These are phyloP conservation scores for Solanum chacoense DNA, from an alignment of 305 asterid genomes.

Conservation along the genomic window DNA sequence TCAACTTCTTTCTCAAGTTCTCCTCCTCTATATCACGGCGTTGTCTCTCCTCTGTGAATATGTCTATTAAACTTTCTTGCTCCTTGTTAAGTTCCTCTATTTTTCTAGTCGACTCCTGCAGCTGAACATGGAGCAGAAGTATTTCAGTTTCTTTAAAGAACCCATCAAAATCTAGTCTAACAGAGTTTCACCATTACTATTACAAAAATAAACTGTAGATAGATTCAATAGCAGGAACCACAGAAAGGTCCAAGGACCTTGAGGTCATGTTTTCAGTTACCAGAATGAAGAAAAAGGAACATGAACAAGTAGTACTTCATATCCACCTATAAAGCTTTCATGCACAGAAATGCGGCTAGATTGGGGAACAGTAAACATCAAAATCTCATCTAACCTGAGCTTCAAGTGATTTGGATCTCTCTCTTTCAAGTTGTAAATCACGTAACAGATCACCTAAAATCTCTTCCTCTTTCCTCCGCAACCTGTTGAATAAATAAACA, in stretches of 20 bases:
- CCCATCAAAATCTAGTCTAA: not conserved
- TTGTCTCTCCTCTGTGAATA: constrained; percentile 86
- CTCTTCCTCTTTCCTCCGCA: constrained; percentile 57
- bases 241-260: not conserved
- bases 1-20: constrained; percentile 48
- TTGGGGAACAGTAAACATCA: not conserved
- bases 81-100: constrained; percentile 53
- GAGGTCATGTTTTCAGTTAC: not conserved
- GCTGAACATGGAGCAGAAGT: constrained; percentile 27
- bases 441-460: constrained; percentile 62
- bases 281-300: not conserved
- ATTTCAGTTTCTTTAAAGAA: not conserved
- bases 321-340: not conserved
- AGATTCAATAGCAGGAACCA: not conserved
- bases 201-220: not conserved
- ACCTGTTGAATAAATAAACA: constrained; percentile 29
- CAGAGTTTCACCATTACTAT: not conserved
- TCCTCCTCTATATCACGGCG: constrained; percentile 77
- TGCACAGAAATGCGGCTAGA: not conserved
- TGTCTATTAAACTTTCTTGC: constrained; percentile 60
- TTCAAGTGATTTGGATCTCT: constrained; percentile 53
- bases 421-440: constrained; percentile 61
- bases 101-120: constrained; percentile 32
- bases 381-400: constrained; percentile 41
- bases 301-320: not conserved